A percentile compares a stretch with the other conserved stretches of the same genome.
These are phyloP conservation scores for Asterophora lycoperdoides DNA, from an alignment of 768 basidiomycete species.

Conservation along the genomic window DNA sequence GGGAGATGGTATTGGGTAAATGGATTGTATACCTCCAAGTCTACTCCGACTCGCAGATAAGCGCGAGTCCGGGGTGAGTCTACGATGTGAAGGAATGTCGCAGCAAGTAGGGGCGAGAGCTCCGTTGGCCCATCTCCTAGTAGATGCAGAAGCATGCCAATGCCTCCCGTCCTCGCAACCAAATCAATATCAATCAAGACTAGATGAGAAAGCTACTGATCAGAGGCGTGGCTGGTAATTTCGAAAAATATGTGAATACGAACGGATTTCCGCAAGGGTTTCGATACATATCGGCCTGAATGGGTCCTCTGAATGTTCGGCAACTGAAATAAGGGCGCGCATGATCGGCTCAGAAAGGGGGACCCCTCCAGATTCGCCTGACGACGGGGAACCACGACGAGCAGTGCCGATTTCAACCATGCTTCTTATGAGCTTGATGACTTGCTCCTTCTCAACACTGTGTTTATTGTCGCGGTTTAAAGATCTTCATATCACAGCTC, in stretches of 20 bases:
- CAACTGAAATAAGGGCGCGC: conserved; percentile 87
- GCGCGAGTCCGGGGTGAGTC: conserved; percentile 82
- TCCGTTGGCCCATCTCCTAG: conserved; percentile 89
- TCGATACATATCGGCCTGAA: conserved; percentile 79
- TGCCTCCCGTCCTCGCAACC: conserved; percentile 74
- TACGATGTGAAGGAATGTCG: conserved; percentile 76
- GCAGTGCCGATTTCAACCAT: conserved; percentile 75
- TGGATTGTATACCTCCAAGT: conserved; percentile 71
- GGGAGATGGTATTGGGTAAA: neutral
- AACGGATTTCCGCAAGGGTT: conserved; percentile 87
- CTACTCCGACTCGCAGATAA: conserved; percentile 75
- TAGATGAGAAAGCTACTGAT: conserved; percentile 26
- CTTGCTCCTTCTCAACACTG: conserved; percentile 87
- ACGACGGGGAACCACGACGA: conserved; percentile 40
- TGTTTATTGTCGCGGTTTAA: conserved; percentile 82
- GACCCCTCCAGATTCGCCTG: conserved; percentile 41
- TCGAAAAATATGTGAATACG: conserved; percentile 24
- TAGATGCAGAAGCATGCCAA: conserved; percentile 80
- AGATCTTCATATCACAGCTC: conserved; percentile 45
- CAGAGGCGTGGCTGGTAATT: neutral
- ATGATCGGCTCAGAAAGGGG: conserved; percentile 74
- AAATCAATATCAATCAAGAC: conserved; percentile 87
- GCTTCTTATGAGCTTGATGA: conserved; percentile 80
- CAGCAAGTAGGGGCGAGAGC: conserved; percentile 71
- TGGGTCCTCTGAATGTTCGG: conserved; percentile 89